phyloP scores from a whole-genome alignment of 148 eudicot genomes.

The Cornus florida region DNA sequence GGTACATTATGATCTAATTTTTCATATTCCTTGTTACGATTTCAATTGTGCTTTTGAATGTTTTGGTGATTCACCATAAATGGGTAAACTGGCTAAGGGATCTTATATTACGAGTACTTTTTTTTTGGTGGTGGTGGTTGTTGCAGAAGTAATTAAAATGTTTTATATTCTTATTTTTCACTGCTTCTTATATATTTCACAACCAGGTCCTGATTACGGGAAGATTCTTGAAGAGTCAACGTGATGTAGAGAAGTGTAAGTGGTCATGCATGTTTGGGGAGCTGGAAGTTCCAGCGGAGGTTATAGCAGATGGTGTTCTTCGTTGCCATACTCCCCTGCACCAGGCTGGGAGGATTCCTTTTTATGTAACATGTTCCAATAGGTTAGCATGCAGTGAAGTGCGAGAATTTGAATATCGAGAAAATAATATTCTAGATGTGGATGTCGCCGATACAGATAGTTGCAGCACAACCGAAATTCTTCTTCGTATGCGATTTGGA shows the following conservation, averaged over 20 bases:
- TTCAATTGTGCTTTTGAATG: not conserved
- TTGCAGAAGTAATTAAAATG: not conserved
- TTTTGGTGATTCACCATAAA: not conserved
- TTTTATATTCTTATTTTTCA: constrained; percentile 3
- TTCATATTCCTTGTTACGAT: not conserved
- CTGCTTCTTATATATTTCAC: not conserved
- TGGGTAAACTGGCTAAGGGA: not conserved
- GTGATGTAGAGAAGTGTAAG: constrained; percentile 49
- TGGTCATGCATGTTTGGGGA: constrained; percentile 99
- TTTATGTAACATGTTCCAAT: constrained; percentile 89
- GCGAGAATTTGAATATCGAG: constrained; percentile 80
- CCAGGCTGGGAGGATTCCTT: constrained; percentile 75
- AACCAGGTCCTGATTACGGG: constrained; percentile 76
- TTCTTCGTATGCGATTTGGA: constrained; percentile 50
- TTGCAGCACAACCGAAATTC: constrained; percentile 36
- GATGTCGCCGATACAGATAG: constrained; percentile 33
- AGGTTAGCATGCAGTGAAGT: constrained; percentile 99
- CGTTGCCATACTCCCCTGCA: constrained; percentile 79
- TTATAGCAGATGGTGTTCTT: constrained; percentile 65
- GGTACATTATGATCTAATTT: constrained; percentile 32
- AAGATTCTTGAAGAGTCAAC: constrained; percentile 67
- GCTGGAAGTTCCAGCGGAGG: constrained; percentile 86
- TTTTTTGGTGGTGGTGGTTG: no score
- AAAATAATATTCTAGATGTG: constrained; percentile 29
- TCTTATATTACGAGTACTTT: not conserved